A percentile compares a stretch with the other conserved stretches of the same genome.
These are phyloP conservation scores for Cyclotella baltica DNA, from an alignment of 108 stramenopile species.

Conservation along the genomic window DNA sequence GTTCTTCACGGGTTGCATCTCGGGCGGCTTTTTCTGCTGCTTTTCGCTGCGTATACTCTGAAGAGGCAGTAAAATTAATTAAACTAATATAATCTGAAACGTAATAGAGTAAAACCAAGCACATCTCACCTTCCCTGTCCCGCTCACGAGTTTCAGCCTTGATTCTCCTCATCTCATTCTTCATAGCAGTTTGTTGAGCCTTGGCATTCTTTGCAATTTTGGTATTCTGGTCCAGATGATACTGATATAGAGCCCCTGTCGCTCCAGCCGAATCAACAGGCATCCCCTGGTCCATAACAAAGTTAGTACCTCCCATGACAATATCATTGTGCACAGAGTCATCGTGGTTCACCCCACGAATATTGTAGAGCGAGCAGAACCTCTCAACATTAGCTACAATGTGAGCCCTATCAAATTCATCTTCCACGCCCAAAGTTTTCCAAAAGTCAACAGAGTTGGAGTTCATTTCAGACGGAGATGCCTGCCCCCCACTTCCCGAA, in stretches of 20 bases:
- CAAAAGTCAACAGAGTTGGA: slow-evolving; percentile 65
- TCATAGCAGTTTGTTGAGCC: slow-evolving; percentile 15
- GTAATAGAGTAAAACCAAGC: too few relatives aligned
- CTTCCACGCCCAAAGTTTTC: slow-evolving; percentile 69
- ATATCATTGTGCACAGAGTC: slow-evolving; percentile 14
- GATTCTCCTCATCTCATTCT: slow-evolving; percentile 59
- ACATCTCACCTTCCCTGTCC: slow-evolving; percentile 59
- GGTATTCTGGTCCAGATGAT: slow-evolving; percentile 18
- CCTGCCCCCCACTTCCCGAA: slow-evolving; percentile 40
- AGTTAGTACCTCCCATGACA: slow-evolving; percentile 1
- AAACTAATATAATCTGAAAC: neutral
- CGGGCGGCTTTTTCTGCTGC: slow-evolving; percentile 65
- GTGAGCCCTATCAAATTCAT: slow-evolving; percentile 82
- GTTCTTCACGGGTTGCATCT: slow-evolving; percentile 67
- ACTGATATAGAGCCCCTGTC: slow-evolving; percentile 28
- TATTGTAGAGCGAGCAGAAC: slow-evolving; percentile 74
- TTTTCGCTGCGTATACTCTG: slow-evolving; percentile 48
- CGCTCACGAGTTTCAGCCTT: slow-evolving; percentile 63
- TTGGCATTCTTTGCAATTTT: neutral
- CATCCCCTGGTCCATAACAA: neutral
- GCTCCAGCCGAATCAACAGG: slow-evolving; percentile 40
- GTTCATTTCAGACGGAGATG: neutral
- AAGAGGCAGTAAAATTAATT: neutral
- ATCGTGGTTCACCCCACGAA: slow-evolving; percentile 46
- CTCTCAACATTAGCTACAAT: slow-evolving; percentile 80